These are phyloP conservation scores for Plasmodium malariae DNA, from an alignment of 169 alveolate genomes.

Conservation along the genomic window DNA sequence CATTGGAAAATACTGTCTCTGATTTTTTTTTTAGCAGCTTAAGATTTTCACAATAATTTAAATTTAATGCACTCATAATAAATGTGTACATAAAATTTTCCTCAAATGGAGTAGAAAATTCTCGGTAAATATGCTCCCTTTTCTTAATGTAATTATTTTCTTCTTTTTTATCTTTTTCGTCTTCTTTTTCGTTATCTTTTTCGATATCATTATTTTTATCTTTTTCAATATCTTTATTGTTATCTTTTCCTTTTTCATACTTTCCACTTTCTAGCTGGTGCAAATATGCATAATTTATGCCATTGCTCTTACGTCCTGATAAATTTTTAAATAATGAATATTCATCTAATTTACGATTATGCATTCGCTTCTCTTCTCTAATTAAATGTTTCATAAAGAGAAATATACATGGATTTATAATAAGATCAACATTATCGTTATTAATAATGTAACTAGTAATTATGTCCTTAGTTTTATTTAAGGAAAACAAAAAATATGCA, in stretches of 20 bases:
- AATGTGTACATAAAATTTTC: not conserved
- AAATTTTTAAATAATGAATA: not conserved
- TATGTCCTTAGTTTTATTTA: conserved; percentile 7
- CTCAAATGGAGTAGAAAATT: not conserved
- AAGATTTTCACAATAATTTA: conserved; percentile 4
- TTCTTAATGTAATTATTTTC: not conserved
- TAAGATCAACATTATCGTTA: not conserved
- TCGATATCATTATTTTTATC: not conserved
- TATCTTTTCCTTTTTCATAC: not conserved
- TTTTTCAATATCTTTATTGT: not conserved
- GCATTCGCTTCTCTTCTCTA: not conserved
- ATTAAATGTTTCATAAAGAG: not conserved
- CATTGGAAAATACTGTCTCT: not conserved
- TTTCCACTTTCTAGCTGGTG: not conserved
- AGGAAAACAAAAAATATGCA: not conserved
- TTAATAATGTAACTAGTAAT: not conserved
- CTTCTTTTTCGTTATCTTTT: not conserved
- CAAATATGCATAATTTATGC: not conserved
- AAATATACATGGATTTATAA: not conserved
- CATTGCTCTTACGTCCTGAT: not conserved
- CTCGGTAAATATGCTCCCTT: not conserved
- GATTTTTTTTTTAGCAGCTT: not conserved
- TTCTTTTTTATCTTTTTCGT: conserved; percentile 1
- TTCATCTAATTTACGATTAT: not conserved
- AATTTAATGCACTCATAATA: not conserved